Evolutionary conservation across 176 grass and related monocot genomes (phyloP).

Genomic region (Aegilops umbellulata): DNA sequence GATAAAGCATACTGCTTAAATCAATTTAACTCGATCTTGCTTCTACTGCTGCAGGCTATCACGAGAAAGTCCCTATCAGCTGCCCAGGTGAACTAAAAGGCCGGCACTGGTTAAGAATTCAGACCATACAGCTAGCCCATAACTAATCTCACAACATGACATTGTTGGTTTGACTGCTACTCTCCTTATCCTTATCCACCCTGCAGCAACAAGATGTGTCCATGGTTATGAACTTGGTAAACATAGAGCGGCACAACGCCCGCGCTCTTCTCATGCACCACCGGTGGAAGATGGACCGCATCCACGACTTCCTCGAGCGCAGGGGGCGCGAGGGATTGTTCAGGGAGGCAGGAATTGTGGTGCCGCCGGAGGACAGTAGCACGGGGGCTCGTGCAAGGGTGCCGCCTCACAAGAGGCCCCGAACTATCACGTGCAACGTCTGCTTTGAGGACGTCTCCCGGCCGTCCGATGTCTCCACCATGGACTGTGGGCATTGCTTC

Average conservation of each 20-base stretch:
- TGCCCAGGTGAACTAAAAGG: slow-evolving; percentile 18
- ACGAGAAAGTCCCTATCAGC: slow-evolving; percentile 4
- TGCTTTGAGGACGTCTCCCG: background rate
- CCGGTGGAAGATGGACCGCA: slow-evolving; percentile 26
- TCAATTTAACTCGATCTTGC: background rate
- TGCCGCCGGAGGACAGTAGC: background rate
- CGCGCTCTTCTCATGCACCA: slow-evolving; percentile 31
- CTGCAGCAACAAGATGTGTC: slow-evolving; percentile 21
- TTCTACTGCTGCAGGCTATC: slow-evolving; percentile 6
- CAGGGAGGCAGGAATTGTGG: background rate
- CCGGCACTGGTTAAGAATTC: background rate
- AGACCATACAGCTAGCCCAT: background rate
- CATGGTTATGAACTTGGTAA: slow-evolving; percentile 28
- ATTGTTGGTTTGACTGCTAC: background rate
- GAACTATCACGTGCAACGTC: background rate
- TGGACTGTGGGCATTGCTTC: slow-evolving; percentile 15
- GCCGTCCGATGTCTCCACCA: background rate
- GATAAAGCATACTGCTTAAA: background rate
- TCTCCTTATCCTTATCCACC: background rate
- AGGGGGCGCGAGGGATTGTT: background rate
- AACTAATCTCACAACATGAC: background rate
- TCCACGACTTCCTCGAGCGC: slow-evolving; percentile 17
- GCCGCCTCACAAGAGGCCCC: background rate
- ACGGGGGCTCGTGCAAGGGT: background rate
- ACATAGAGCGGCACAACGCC: slow-evolving; percentile 9